phyloP scores from a whole-genome alignment of 2,329 filamentous ascomycete species.

The Berkeleyomyces rouxiae region DNA sequence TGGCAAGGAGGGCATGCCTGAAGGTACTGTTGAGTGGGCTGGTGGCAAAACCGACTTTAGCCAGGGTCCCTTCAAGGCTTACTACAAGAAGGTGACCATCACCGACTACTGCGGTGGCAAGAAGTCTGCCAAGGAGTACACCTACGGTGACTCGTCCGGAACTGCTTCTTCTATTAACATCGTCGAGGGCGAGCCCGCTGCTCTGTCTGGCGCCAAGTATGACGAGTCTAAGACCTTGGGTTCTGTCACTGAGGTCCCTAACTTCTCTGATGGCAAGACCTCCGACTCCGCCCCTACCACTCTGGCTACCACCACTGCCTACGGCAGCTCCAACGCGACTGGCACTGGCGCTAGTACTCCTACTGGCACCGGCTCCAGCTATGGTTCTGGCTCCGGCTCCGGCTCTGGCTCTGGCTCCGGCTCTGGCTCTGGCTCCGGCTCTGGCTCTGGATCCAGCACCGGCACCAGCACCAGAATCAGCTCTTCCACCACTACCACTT shows the following conservation, averaged over 20 bases:
- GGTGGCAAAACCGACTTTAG: conserved; percentile 44
- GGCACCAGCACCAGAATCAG: neutral
- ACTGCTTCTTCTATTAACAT: conserved; percentile 36
- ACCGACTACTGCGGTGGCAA: conserved; percentile 36
- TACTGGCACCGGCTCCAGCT: neutral
- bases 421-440: neutral
- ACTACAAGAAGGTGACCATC: conserved; percentile 40
- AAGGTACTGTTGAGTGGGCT: conserved; percentile 50
- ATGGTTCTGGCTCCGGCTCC: neutral
- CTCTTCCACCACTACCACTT: neutral
- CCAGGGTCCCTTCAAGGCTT: conserved; percentile 35
- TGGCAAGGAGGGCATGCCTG: conserved; percentile 29
- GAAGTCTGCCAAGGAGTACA: conserved; percentile 29
- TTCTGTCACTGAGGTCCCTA: conserved; percentile 17
- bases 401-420: neutral
- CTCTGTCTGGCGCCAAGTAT: neutral
- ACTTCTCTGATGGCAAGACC: neutral
- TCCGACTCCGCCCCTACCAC: neutral
- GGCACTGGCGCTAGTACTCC: neutral
- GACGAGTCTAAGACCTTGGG: conserved; percentile 7
- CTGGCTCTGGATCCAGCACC: neutral
- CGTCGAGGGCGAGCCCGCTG: conserved; percentile 21
- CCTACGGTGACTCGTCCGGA: conserved; percentile 33
- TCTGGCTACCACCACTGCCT: neutral
- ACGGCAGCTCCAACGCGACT: neutral